These are phyloP conservation scores for Xylaria nigripes DNA, from an alignment of 495 filamentous ascomycete genomes.

Conservation along the genomic window DNA sequence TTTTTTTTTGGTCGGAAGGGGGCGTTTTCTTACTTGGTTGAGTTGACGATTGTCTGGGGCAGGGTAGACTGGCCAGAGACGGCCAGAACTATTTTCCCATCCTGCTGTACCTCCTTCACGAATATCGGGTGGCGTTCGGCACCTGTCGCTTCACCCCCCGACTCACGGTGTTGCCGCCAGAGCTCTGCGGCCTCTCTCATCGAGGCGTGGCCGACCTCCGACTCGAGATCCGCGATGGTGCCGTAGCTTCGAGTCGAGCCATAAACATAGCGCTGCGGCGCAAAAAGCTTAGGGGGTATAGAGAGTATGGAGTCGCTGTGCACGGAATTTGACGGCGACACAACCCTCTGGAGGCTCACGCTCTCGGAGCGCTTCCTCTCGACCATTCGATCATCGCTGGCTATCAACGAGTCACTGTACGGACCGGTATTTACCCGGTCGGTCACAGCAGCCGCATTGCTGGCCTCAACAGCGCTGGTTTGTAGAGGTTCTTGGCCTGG, in stretches of 20 bases:
- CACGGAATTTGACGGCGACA: slow-evolving; percentile 21
- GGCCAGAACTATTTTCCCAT: slow-evolving; percentile 72
- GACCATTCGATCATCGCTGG: slow-evolving; percentile 28
- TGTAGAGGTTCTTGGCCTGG: slow-evolving; percentile 36
- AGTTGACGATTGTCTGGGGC: slow-evolving; percentile 94
- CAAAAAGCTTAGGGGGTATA: slow-evolving; percentile 54
- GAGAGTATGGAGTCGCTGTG: slow-evolving; percentile 47
- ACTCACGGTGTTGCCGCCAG: slow-evolving; percentile 61
- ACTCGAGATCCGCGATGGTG: slow-evolving; percentile 46
- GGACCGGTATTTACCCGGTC: slow-evolving; percentile 18
- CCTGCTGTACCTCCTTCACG: slow-evolving; percentile 80
- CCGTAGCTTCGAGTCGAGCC: slow-evolving; percentile 62
- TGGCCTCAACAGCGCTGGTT: slow-evolving; percentile 27
- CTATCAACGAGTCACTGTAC: slow-evolving; percentile 16
- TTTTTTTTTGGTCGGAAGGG: not conserved
- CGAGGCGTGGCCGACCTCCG: slow-evolving; percentile 57
- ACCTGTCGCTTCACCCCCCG: slow-evolving; percentile 38
- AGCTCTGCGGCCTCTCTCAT: slow-evolving; percentile 64
- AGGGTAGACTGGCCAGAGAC: slow-evolving; percentile 88
- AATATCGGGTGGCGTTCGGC: slow-evolving; percentile 70
- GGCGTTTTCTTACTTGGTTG: slow-evolving; percentile 55
- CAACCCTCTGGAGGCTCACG: slow-evolving; percentile 24
- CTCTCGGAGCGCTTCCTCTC: slow-evolving; percentile 35
- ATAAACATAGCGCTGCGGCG: slow-evolving; percentile 56
- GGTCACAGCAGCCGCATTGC: slow-evolving; percentile 6